Conservation (phyloP, 805 yeast genomes). For the Starmerella sp. region DNA sequence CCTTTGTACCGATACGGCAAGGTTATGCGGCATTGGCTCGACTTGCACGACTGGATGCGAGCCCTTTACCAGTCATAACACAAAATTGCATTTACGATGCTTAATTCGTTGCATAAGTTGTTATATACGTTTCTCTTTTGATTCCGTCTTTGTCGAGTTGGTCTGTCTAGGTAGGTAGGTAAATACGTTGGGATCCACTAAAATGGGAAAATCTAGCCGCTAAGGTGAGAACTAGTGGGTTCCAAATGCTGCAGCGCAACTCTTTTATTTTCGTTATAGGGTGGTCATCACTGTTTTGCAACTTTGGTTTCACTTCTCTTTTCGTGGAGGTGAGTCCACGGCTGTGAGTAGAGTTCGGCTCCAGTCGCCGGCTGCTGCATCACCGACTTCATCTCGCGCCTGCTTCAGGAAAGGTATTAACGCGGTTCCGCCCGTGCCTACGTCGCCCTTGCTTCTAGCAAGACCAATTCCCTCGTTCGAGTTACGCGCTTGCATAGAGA, state of each 20-base stretch:
- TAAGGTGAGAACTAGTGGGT: too few species aligned
- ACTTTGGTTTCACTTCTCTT: too few species aligned
- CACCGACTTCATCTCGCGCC: constrained; percentile 93
- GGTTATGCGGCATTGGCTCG: constrained; percentile 40
- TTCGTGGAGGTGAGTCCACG: not conserved
- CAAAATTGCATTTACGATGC: not conserved
- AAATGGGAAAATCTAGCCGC: too few species aligned
- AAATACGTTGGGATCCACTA: too few species aligned
- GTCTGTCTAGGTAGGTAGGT: too few species aligned
- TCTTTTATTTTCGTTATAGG: too few species aligned
- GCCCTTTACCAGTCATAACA: constrained; percentile 26
- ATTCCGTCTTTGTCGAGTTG: too few species aligned
- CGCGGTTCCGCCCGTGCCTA: constrained; percentile 91
- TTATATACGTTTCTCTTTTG: too few species aligned
- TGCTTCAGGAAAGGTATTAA: constrained; percentile 85
- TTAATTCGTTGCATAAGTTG: too few species aligned
- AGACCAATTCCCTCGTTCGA: constrained; percentile 46
- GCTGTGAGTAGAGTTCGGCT: constrained; percentile 46
- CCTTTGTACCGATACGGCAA: constrained; percentile 49
- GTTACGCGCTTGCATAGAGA: constrained; percentile 64
- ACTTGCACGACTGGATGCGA: constrained; percentile 35
- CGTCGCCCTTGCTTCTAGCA: constrained; percentile 36
- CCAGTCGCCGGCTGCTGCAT: constrained; percentile 87
- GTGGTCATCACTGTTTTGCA: too few species aligned
- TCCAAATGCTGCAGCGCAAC: too few species aligned